A percentile compares a stretch with the other conserved stretches of the same genome.
phyloP scores from a whole-genome alignment of 2,329 filamentous ascomycete genomes.

The Diaporthe amygdali region DNA sequence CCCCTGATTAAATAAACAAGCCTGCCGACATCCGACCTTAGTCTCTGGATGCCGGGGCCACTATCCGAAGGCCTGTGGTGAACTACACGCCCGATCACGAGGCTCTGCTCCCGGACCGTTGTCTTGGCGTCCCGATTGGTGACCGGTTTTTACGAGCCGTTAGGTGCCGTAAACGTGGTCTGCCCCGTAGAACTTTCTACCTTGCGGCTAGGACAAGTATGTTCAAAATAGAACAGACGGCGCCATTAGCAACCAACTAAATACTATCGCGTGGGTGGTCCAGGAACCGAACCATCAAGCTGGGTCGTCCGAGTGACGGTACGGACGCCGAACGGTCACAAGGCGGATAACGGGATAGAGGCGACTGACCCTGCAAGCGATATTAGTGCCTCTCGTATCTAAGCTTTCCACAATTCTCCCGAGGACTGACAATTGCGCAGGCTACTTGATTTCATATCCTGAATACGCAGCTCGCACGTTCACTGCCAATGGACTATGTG shows the following conservation, averaged over 20 bases:
- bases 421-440: background rate
- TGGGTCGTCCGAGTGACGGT: background rate
- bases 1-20: background rate
- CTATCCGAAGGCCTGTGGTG: constrained; percentile 1
- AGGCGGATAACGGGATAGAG: background rate
- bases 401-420: background rate
- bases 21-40: background rate
- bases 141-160: background rate
- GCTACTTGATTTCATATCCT: background rate
- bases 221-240: background rate
- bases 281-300: background rate
- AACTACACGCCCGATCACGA: background rate
- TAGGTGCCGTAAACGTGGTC: background rate
- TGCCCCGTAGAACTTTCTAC: background rate
- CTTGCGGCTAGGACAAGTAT: background rate
- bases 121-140: background rate
- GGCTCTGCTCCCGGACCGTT: background rate
- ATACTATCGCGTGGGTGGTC: background rate
- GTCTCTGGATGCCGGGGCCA: background rate
- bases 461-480: background rate
- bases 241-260: background rate
- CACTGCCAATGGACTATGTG: background rate
- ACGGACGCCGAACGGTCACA: no score
- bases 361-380: background rate
- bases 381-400: background rate